Evolutionary conservation across 1,139 yeast species (phyloP), one percentile per base, ranked within the genome.

Genomic region (Geotrichum restrictum): DNA sequence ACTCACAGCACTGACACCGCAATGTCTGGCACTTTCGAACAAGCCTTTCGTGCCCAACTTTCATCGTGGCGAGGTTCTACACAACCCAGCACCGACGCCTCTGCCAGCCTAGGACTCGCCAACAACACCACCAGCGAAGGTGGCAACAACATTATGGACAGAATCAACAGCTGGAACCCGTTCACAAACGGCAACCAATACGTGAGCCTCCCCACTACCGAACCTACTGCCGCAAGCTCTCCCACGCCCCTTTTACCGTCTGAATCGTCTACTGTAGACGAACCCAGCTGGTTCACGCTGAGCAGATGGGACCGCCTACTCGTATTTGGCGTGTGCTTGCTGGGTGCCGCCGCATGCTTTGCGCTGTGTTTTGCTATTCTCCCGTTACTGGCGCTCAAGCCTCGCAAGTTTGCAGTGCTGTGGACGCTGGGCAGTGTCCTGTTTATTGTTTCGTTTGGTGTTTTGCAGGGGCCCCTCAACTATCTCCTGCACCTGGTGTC

Each of bases 391-490:
- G 94, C 96, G 3, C 72, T 91, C 52, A 83, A 88, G 62, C 98
- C 98, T 14, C 76, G 96, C 53, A 93, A 93, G 68, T 93, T 93
- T 65, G 98, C 94, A 21, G 63, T 72, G 13, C 59, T 73, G 60
- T 93, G 98, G 98, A 82, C 96, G 1, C 75, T 93, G 69, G 98
- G 98, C 0, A 86, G 96, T 1, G 65, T 93, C 16, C 72, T 93
- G 44, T 93, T 93, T 70, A 88, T 93, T 40, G 70, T 88, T 7
- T 88, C 96, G 22, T 93, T 93, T 69, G 98, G 97, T 0, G 81
- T 88, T 10, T 71, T 93, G 32, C 97, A 91, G 71, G 98, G 98
- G 0, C 98, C 98, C 0, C 75, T 82, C 32, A 84, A 85, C 42
- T 93, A 89, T 65, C 60, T 81, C 49, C 72, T 76, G 52, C 98